A percentile compares a stretch with the other conserved stretches of the same genome.
Evolutionary conservation across 2,329 filamentous ascomycete species (phyloP).

Genomic region (Cladosporium sp.): DNA sequence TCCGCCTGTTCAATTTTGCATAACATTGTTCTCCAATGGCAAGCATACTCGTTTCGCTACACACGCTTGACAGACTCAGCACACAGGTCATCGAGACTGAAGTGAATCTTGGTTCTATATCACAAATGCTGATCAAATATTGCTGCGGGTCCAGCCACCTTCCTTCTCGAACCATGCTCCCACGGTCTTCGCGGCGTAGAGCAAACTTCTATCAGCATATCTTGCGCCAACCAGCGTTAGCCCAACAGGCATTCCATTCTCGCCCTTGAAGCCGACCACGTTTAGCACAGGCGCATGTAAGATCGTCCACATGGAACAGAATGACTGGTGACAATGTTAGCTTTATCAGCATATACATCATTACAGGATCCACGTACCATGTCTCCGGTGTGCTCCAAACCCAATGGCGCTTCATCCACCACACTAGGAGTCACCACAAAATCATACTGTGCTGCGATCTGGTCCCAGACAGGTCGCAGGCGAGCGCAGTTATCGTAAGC

Average conservation of each 20-base stretch:
- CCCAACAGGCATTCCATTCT: slow-evolving; percentile 60
- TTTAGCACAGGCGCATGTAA: slow-evolving; percentile 66
- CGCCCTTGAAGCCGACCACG: slow-evolving; percentile 61
- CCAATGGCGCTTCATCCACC: slow-evolving; percentile 59
- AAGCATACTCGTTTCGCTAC: not conserved
- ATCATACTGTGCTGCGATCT: slow-evolving; percentile 53
- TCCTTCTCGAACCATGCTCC: slow-evolving; percentile 43
- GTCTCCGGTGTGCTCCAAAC: slow-evolving; percentile 56
- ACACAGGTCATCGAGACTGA: not conserved
- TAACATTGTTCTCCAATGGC: not conserved
- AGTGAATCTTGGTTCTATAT: no score
- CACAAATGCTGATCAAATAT: not conserved
- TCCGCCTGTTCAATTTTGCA: not conserved
- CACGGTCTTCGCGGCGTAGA: slow-evolving; percentile 45
- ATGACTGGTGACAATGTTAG: slow-evolving; percentile 23
- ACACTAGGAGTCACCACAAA: slow-evolving; percentile 61
- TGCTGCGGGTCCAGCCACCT: slow-evolving; percentile 30
- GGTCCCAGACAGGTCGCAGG: slow-evolving; percentile 57
- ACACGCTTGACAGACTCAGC: not conserved
- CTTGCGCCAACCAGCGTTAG: slow-evolving; percentile 53
- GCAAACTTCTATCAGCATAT: slow-evolving; percentile 47
- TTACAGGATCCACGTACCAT: slow-evolving; percentile 41
- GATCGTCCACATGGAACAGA: slow-evolving; percentile 35
- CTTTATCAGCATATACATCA: not conserved
- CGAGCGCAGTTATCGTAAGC: slow-evolving; percentile 59